Evolutionary conservation across 768 basidiomycete species (phyloP).

Genomic region (Boletus speciosus): DNA sequence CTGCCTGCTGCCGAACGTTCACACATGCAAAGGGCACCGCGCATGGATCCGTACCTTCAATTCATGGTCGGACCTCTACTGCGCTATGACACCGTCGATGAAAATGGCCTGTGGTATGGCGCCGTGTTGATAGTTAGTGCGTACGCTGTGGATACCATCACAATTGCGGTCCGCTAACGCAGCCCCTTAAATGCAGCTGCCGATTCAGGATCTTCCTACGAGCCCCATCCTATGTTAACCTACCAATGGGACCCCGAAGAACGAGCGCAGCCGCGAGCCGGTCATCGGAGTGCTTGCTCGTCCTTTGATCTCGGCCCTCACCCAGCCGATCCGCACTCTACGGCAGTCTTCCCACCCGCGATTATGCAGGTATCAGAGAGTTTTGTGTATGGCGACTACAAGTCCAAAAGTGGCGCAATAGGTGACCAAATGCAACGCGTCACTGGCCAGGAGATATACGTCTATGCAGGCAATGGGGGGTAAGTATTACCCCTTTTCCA

Average conservation of each 20-base stretch:
- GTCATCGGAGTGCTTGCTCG: slow-evolving; percentile 26
- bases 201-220: slow-evolving; percentile 75
- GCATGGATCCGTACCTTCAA: slow-evolving; percentile 81
- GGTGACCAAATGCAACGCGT: slow-evolving; percentile 41
- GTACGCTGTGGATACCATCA: slow-evolving; percentile 31
- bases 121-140: slow-evolving; percentile 84
- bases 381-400: slow-evolving; percentile 10
- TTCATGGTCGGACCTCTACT: slow-evolving; percentile 91
- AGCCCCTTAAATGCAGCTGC: slow-evolving; percentile 44
- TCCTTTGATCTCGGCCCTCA: slow-evolving; percentile 63
- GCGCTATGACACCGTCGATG: slow-evolving; percentile 84
- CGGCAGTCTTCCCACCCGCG: slow-evolving; percentile 32
- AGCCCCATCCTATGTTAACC: slow-evolving; percentile 64
- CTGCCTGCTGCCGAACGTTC: slow-evolving; percentile 66
- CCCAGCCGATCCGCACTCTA: slow-evolving; percentile 69
- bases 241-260: slow-evolving; percentile 72
- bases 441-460: slow-evolving; percentile 68
- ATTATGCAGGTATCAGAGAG: background rate
- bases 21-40: slow-evolving; percentile 49
- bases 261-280: slow-evolving; percentile 13
- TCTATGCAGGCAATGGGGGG: slow-evolving; percentile 58
- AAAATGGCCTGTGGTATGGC: slow-evolving; percentile 79
- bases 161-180: background rate
- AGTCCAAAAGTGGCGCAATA: slow-evolving; percentile 17
- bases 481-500: slow-evolving; percentile 24